Evolutionary conservation across 2,329 filamentous ascomycete genomes (phyloP), one percentile per base, ranked within the genome.

Genomic region (Apiospora phragmitis): DNA sequence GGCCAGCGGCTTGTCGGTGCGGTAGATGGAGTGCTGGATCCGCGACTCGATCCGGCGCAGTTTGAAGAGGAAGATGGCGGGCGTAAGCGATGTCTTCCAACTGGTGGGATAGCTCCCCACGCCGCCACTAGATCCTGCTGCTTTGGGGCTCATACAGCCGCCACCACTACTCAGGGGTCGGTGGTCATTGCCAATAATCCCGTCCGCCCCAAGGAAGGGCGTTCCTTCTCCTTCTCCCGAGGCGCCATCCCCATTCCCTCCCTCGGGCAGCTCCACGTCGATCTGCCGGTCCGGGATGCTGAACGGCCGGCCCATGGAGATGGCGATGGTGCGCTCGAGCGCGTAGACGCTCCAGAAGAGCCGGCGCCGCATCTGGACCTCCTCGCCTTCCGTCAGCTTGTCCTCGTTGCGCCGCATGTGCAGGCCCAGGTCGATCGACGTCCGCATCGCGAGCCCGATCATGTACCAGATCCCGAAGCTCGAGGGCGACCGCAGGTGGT

Each of bases 391-490:
- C 78, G 41, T 84, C 55, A 62, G 29, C 55, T n/a, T 62, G 67
- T 80, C 79, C 71, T 86, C 84, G 70, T 84, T 82, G 51, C 83
- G 82, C 70, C 83, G 84, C 65, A 84, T 80, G 71, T 88, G 86
- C 38, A 87, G 79, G 6, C 85, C 86, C 3, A 88, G 79, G 70
- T 87, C 86, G 67, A 87, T 85, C 69, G 84, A 84, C 9, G 84
- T 87, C 51, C 85, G 82, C 84, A 87, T 87, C 2, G 85, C 85
- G 24, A 87, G 79, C 16, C 86, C 85, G 55, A 87, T 85, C 81
- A 87, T 85, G 74, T 87, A 87, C 85, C 85, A 88, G 67, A 87
- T 81, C 11, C 85, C 85, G 70, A 85, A 84, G 42, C 84, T 85
- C 0, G 85, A 85, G 12, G 84, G 81, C 1, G 84, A 86, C 9